phyloP scores from a whole-genome alignment of 1,139 yeast species.

The Taiozyma sp. region DNA sequence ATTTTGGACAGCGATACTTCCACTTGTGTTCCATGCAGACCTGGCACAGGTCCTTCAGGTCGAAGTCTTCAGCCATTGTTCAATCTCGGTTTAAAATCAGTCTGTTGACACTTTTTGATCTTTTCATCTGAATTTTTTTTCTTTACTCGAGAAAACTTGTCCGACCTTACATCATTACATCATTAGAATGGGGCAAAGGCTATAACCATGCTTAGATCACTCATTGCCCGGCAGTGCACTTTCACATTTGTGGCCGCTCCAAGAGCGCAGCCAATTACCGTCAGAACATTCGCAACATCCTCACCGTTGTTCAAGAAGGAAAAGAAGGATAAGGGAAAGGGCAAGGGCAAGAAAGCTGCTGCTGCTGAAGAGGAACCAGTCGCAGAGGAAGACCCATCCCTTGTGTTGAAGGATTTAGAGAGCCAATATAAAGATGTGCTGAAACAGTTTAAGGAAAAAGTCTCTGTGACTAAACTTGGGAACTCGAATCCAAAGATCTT shows the following conservation, averaged over 20 bases:
- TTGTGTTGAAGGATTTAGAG: slow-evolving; percentile 33
- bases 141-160: background rate
- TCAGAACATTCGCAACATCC: slow-evolving; percentile 1
- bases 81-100: background rate
- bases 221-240: background rate
- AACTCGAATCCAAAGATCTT: slow-evolving; percentile 63
- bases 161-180: background rate
- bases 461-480: slow-evolving; percentile 64
- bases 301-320: slow-evolving; percentile 3
- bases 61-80: background rate
- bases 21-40: slow-evolving; percentile 43
- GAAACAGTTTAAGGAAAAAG: slow-evolving; percentile 48
- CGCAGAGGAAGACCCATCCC: slow-evolving; percentile 27
- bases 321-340: slow-evolving; percentile 1
- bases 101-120: background rate
- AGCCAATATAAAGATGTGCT: slow-evolving; percentile 44
- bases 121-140: background rate
- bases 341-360: slow-evolving; percentile 1
- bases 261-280: background rate
- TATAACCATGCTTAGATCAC: background rate
- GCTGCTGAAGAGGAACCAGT: slow-evolving; percentile 9
- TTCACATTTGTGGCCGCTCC: background rate
- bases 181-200: no score
- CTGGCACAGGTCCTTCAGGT: slow-evolving; percentile 33
- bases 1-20: slow-evolving; percentile 86